Base-by-base conservation (phyloP, 768 basidiomycete genomes). In the Macrolepiota dolichaula region DNA sequence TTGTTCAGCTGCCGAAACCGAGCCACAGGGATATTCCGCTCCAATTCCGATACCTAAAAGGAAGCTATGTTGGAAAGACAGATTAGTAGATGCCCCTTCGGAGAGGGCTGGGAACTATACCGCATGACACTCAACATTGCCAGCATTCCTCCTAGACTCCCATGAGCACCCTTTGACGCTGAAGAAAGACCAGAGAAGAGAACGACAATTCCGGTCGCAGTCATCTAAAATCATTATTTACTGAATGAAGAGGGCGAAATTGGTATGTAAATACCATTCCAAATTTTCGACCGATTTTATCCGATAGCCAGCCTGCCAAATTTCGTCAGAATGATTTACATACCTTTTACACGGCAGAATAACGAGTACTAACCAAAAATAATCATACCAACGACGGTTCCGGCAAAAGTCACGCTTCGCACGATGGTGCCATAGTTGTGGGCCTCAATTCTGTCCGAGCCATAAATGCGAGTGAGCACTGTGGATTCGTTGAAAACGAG, bases 21-120 rank as follows among this genome's bases (percentile, higher is more conserved):
- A 90, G 25, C 95, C 94, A 63, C 92, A 92, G 5, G 95, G 95
- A 65, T 96, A 96, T 71, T 92, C 91, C 4, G 91, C 91, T 4
- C 93, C 92, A 0, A 94, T 81, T 25, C 94, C 94, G 57, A 96
- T 88, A 37, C 96, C 96, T 49, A 95, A 79, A 1, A 97, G 72
- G 78, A 96, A 96, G 7, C 92, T 92, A 62, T 57, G 27, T 36
- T 6, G 38, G 32, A 12, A 22, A 37, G 61, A 36, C 40, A 44
- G 5, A 24, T 46, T 50, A 40, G 32, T n/a, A 35, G 35, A n/a
- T 52, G 35, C 29, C 7, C 7, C 3, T 32, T 32, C 7, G 29
- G 29, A 44, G 35, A 32, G 47, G 57, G 2, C 5, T 25, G 15
- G 47, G 3, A 3, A 27, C 25, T 75, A 66, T 65, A 89, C 87